Base-by-base conservation (phyloP, 208 protist species). In the Acanthamoeba comandoni region DNA sequence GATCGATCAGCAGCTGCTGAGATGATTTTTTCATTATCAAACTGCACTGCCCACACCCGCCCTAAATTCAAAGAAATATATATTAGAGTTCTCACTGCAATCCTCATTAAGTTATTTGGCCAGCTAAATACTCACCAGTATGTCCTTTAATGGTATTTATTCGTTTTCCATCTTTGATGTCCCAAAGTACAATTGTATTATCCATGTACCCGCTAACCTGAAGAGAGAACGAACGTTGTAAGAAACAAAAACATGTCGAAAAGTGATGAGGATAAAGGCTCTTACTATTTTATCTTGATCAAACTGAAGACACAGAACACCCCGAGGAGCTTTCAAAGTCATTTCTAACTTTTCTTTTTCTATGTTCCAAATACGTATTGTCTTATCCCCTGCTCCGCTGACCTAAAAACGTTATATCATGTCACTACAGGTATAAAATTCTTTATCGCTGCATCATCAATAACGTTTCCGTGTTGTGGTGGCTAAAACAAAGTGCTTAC, bases 161-260 rank as follows among this genome's bases (percentile, higher is more conserved):
- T 1, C 71, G 71, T 15, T 29, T 12, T 48, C 71, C 71, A n/a
- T 60, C 48, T 24, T 8, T 13, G 51, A 82, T 82, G 24, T 82
- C 71, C 71, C 71, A 82, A 1, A 82, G 55, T 5, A 82, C 71
- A 3, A 82, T 82, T 3, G 71, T 82, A 53, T 82, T 82, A 31
- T 82, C 71, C 71, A 82, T 82, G 51, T 82, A 82, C 22, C 71
- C 71, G 48, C 71, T 82, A 12, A 82, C 71, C 71, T 82, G 49
- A 2, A 29, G 7, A 39, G 51, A 35, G n/a, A n/a, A n/a, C n/a
- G n/a, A 5, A 73, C 19, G 19, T 48, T 39, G 19, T 8, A 48
- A 73, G 51, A 52, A 5, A 73, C 51, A 39, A 73, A 52, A 73
- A 73, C 19, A 73, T 52, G 39, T 19, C 24, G 13, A 69, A 69